Base-by-base conservation (phyloP, 805 yeast species). In the Candida coleopterorum region DNA sequence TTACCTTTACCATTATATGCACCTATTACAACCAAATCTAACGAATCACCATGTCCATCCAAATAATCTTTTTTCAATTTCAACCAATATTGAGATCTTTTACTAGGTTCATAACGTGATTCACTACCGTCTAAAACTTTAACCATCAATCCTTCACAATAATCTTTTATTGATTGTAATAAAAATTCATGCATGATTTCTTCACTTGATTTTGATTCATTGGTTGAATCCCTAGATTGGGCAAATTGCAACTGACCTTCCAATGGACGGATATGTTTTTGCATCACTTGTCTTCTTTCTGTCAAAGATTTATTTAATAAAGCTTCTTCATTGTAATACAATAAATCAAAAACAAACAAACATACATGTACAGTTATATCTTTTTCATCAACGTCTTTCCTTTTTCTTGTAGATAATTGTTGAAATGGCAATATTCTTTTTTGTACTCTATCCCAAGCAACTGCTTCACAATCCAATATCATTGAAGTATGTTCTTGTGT, bases 91-190 rank as follows among this genome's bases (percentile, higher is more conserved):
- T 96, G 70, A 2, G 96, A 85, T 55, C 98, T 74, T 58, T 90
- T 90, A 17, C 95, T 85, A 15, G 98, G 98, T 61, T 93, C 96
- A 56, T 93, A 93, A 36, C 66, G 75, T 3, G 94, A 81, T 33
- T 88, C 96, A 9, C 57, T 57, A 1, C 95, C 95, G 39, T 84
- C 81, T 25, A 90, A 63, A 60, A 86, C 78, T 56, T 93, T 93
- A 29, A 93, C 89, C 98, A 93, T 93, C 35, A 93, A 70, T 0
- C 98, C 98, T 59, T 93, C 98, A 56, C 98, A 93, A 11, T 87
- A 68, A 50, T 85, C 93, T 49, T 82, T 80, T 17, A 93, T 85
- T 2, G 96, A 82, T 53, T 86, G 85, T 56, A 93, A 97, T 42
- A 93, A 68, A 52, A 89, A 93, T 9, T 58, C 58, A 56, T 90